A percentile compares a stretch with the other conserved stretches of the same genome.
These are phyloP conservation scores for Colletotrichum truncatum DNA, from an alignment of 2,329 filamentous ascomycete species.

Conservation along the genomic window DNA sequence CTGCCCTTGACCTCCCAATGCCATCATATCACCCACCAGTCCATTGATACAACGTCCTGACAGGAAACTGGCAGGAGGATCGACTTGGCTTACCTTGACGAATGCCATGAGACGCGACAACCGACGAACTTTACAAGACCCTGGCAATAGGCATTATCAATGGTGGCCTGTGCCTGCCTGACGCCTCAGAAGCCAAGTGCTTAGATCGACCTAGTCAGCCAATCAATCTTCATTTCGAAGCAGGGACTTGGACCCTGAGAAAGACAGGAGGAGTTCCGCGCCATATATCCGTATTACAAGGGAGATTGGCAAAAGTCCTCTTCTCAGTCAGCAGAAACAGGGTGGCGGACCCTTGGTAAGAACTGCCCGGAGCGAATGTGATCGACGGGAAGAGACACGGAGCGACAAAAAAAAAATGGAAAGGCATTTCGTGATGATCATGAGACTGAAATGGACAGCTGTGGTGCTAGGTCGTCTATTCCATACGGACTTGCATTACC, in stretches of 20 bases:
- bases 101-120: background rate
- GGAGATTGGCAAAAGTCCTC: background rate
- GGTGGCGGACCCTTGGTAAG: background rate
- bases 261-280: constrained; percentile 1
- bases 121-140: constrained; percentile 3
- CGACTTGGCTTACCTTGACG: background rate
- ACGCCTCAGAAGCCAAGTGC: constrained; percentile 15
- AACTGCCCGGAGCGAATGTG: background rate
- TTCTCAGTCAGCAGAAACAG: background rate
- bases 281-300: background rate
- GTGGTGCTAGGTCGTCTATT: background rate
- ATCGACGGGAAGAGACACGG: background rate
- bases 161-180: constrained; percentile 14
- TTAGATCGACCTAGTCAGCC: constrained; percentile 7
- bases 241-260: constrained; percentile 16
- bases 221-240: constrained; percentile 3
- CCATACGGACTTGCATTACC: background rate
- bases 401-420: background rate
- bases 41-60: background rate
- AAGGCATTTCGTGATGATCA: background rate
- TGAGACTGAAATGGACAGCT: background rate
- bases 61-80: constrained; percentile 3
- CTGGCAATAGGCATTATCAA: background rate
- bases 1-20: background rate
- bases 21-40: background rate